These are phyloP conservation scores for Ulota crispa DNA, from an alignment of 225 moss, liverwort and hornwort genomes.

Conservation along the genomic window DNA sequence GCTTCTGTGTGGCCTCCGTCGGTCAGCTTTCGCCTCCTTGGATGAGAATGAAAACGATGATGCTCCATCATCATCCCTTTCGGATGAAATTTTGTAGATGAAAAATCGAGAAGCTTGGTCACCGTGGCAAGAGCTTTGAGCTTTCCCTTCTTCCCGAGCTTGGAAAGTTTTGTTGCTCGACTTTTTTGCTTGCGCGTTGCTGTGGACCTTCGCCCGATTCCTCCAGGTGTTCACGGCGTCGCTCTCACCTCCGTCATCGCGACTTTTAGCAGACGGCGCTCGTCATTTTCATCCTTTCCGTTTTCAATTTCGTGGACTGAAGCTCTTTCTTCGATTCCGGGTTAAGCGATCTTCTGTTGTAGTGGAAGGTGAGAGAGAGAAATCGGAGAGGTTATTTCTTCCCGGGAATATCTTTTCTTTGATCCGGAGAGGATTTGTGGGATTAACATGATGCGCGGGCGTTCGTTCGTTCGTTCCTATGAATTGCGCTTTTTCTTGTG, in stretches of 20 bases:
- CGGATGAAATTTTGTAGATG: not conserved
- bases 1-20: no score
- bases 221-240: not conserved
- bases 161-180: not conserved
- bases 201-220: not conserved
- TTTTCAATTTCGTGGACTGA: conserved; percentile 19
- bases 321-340: conserved; percentile 1
- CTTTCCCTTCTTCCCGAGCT: not conserved
- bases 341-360: not conserved
- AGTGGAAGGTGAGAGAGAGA: conserved; percentile 14
- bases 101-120: not conserved
- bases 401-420: not conserved
- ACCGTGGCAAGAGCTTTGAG: not conserved
- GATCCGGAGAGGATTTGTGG: conserved; percentile 15
- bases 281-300: not conserved
- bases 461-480: not conserved
- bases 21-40: no score
- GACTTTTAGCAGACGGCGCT: not conserved
- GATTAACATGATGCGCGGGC: not conserved
- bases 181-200: not conserved
- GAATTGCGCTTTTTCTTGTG: conserved; percentile 9
- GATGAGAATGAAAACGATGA: not conserved
- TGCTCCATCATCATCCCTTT: not conserved
- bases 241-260: not conserved
- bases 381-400: not conserved